Conservation (phyloP, 495 filamentous ascomycete species). For the Bacidia gigantensis region DNA sequence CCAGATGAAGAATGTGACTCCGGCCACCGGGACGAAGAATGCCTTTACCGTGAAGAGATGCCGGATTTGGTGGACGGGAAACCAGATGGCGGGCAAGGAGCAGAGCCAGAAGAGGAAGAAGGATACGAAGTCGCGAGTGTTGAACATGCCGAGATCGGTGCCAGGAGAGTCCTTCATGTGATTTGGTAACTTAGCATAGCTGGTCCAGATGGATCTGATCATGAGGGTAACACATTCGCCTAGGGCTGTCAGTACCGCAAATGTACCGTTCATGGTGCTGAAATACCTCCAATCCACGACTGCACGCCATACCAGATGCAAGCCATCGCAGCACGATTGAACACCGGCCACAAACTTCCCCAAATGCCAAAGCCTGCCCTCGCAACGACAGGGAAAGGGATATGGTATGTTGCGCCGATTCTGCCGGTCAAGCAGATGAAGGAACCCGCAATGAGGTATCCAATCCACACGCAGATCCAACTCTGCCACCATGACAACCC, state of each 20-base stretch:
- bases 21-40: slow-evolving; percentile 69
- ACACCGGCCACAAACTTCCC: slow-evolving; percentile 79
- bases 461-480: slow-evolving; percentile 79
- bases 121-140: slow-evolving; percentile 59
- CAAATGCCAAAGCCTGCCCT: slow-evolving; percentile 74
- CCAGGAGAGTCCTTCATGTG: slow-evolving; percentile 48
- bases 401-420: slow-evolving; percentile 82
- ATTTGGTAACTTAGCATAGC: slow-evolving; percentile 52
- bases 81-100: slow-evolving; percentile 76
- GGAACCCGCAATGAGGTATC: slow-evolving; percentile 60
- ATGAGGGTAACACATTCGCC: slow-evolving; percentile 67
- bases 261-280: slow-evolving; percentile 3
- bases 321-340: slow-evolving; percentile 81
- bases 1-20: slow-evolving; percentile 85
- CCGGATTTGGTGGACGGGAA: slow-evolving; percentile 44
- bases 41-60: slow-evolving; percentile 91
- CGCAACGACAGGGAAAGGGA: slow-evolving; percentile 69
- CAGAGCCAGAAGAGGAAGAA: slow-evolving; percentile 78
- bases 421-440: slow-evolving; percentile 72
- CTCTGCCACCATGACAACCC: slow-evolving; percentile 93
- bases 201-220: slow-evolving; percentile 71
- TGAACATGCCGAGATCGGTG: slow-evolving; percentile 28
- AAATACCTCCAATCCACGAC: slow-evolving; percentile 61
- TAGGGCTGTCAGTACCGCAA: slow-evolving; percentile 10
- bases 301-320: slow-evolving; percentile 84